Percentiles rank a stretch among this genome's conserved stretches.
Evolutionary conservation across 352 stramenopile genomes (phyloP).

Genomic region (Vaucheria bursata): DNA sequence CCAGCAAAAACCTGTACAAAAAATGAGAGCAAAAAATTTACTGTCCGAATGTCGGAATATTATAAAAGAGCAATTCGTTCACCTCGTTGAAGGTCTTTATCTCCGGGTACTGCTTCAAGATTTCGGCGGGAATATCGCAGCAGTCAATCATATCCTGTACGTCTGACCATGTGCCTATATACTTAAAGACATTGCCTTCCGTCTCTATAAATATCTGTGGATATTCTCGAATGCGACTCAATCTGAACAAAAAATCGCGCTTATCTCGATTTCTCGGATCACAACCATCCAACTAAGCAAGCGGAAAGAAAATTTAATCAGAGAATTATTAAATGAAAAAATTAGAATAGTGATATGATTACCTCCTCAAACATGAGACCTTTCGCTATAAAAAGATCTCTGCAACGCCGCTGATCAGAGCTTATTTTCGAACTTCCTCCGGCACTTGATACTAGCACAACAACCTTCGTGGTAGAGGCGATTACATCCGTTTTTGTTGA

Average conservation of each 20-base stretch:
- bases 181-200: background rate
- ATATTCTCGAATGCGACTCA: background rate
- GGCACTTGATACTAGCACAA: background rate
- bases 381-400: background rate
- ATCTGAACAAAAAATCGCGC: background rate
- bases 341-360: background rate
- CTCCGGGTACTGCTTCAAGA: conserved; percentile 4
- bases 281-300: background rate
- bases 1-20: too few relatives aligned
- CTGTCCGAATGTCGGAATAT: background rate
- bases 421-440: background rate
- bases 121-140: background rate
- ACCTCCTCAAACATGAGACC: background rate
- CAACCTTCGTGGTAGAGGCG: background rate
- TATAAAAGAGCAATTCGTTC: background rate
- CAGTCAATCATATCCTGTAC: background rate
- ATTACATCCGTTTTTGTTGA: background rate
- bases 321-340: background rate
- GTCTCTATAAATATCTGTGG: background rate
- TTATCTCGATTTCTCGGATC: background rate
- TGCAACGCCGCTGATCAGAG: background rate
- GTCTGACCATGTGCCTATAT: background rate
- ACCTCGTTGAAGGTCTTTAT: background rate
- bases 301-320: background rate
- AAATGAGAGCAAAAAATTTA: too few relatives aligned